phyloP scores from a whole-genome alignment of 2,329 filamentous ascomycete genomes.

The Plenodomus tracheiphilus region DNA sequence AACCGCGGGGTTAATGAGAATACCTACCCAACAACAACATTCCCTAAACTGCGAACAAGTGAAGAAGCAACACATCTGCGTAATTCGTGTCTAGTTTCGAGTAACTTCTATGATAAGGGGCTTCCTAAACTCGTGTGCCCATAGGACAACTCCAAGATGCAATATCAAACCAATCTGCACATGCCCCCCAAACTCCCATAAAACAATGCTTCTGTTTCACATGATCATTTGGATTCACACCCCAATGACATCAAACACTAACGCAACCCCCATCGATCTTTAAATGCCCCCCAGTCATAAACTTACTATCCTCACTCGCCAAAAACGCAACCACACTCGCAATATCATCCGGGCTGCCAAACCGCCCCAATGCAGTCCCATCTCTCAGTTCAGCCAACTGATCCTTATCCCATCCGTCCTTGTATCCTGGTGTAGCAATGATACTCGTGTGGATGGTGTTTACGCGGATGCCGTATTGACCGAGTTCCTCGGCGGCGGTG shows the following conservation, averaged over 20 bases:
- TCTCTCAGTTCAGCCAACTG: constrained; percentile 38
- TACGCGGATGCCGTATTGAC: constrained; percentile 44
- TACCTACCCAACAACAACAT: too few relatives aligned
- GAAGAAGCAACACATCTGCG: too few relatives aligned
- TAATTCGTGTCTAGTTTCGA: too few relatives aligned
- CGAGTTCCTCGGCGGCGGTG: constrained; percentile 45
- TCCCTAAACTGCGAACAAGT: too few relatives aligned
- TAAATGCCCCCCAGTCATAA: constrained; percentile 44
- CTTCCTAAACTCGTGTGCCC: neutral
- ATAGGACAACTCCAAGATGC: neutral
- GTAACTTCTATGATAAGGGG: too few relatives aligned
- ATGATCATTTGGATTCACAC: constrained; percentile 9
- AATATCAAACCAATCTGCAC: neutral
- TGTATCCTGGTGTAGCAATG: constrained; percentile 43
- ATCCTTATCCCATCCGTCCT: constrained; percentile 40
- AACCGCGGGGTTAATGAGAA: too few relatives aligned
- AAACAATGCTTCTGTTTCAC: neutral
- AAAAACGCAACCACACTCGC: constrained; percentile 45
- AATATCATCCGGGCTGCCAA: constrained; percentile 45
- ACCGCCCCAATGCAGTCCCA: constrained; percentile 42
- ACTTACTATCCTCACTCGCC: constrained; percentile 45
- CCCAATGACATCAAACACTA: constrained; percentile 27
- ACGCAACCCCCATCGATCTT: constrained; percentile 42
- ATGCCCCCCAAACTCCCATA: neutral
- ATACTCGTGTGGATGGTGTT: constrained; percentile 48